phyloP scores from a whole-genome alignment of 805 yeast genomes.

The Candida oleophila region DNA sequence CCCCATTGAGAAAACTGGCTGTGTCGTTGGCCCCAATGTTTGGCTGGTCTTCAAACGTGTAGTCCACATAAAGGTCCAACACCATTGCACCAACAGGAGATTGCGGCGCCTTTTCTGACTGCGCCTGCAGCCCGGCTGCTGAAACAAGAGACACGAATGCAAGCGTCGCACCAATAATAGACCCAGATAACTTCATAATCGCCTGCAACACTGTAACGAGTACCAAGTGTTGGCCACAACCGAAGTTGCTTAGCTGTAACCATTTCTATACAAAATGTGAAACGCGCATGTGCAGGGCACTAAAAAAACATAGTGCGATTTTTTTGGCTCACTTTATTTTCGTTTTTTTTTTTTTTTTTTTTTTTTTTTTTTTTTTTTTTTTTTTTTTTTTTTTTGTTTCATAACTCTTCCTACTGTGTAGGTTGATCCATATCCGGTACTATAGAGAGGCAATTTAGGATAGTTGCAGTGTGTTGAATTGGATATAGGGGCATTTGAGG shows the following conservation, averaged over 20 bases:
- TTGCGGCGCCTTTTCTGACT: neutral
- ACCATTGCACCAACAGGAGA: neutral
- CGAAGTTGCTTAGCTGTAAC: neutral
- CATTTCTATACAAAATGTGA: too few species aligned
- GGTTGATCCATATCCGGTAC: too few species aligned
- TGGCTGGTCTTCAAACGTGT: conserved; percentile 1
- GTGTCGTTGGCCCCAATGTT: conserved; percentile 1
- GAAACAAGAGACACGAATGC: neutral
- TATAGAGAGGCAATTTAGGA: too few species aligned
- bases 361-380: conserved; percentile 1
- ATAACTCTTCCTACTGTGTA: too few species aligned
- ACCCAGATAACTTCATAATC: neutral
- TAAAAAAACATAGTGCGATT: too few species aligned
- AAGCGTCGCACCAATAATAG: neutral
- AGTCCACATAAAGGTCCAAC: conserved; percentile 2
- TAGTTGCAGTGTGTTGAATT: too few species aligned
- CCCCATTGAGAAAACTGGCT: conserved; percentile 33
- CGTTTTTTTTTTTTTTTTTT: too few species aligned
- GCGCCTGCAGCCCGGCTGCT: neutral
- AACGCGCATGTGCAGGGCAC: too few species aligned
- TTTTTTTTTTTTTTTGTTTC: neutral
- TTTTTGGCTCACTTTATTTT: too few species aligned
- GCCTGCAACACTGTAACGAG: too few species aligned
- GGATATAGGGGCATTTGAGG: too few species aligned
- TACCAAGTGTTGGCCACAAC: neutral